phyloP scores from a whole-genome alignment of 768 basidiomycete species.

The Xerocomus spinulosus region DNA sequence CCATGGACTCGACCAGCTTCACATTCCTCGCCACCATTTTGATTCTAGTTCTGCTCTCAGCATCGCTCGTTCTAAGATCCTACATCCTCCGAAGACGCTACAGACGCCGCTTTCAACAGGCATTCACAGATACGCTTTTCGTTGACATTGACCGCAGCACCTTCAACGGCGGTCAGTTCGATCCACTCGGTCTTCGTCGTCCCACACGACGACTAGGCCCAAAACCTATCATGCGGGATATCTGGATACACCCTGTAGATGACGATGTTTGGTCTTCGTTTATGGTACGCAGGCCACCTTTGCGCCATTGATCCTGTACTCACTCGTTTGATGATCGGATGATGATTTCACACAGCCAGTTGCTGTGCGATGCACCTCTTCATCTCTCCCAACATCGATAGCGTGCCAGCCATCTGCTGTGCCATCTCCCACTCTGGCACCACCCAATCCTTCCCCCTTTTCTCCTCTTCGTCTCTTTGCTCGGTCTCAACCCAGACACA shows the following conservation, averaged over 20 bases:
- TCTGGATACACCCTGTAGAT: constrained; percentile 5
- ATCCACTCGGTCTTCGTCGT: constrained; percentile 3
- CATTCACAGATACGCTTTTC: constrained; percentile 43
- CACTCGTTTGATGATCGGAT: background rate
- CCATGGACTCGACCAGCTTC: constrained; percentile 40
- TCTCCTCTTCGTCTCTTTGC: background rate
- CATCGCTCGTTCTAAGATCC: constrained; percentile 59
- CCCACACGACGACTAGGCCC: constrained; percentile 5
- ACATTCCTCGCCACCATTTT: constrained; percentile 72
- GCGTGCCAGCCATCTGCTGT: background rate
- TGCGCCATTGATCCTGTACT: background rate
- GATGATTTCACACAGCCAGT: constrained; percentile 12
- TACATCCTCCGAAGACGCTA: constrained; percentile 56
- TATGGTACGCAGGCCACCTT: constrained; percentile 5
- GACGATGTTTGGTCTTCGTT: constrained; percentile 10
- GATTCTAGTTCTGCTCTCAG: constrained; percentile 61
- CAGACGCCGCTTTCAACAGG: constrained; percentile 49
- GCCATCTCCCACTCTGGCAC: background rate
- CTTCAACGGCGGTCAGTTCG: constrained; percentile 1
- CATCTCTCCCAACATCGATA: background rate
- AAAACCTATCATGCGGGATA: constrained; percentile 16
- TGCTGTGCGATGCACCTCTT: constrained; percentile 8
- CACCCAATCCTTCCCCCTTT: background rate
- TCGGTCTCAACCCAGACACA: background rate
- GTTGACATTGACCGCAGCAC: constrained; percentile 30